These are phyloP conservation scores for Prasinococcaceae sp. DNA, from an alignment of 139 green algal species.

Conservation along the genomic window DNA sequence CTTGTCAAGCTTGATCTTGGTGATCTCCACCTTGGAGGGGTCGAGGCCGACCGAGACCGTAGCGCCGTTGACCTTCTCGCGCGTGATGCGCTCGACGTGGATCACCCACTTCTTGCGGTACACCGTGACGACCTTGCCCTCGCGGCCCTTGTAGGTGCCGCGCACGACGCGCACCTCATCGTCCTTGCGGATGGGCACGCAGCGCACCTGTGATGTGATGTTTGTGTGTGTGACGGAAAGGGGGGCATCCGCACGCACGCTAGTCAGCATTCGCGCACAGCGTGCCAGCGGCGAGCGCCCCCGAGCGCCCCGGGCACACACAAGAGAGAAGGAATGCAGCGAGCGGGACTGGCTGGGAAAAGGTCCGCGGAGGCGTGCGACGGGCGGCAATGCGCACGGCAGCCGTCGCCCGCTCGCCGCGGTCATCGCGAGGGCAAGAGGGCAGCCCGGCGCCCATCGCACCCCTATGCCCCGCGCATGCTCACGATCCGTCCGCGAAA, in stretches of 20 bases:
- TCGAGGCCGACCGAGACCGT: constrained; percentile 92
- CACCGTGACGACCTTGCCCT: constrained; percentile 92
- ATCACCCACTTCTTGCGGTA: constrained; percentile 99
- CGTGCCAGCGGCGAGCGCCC: no score
- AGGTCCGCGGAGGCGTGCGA: no score
- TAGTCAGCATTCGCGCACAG: no score
- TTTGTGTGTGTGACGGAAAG: neutral
- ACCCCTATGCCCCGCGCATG: no score
- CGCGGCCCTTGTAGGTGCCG: constrained; percentile 89
- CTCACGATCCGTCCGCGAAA: no score
- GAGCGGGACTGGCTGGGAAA: no score
- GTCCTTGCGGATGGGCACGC: constrained; percentile 93
- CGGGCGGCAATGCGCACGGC: no score
- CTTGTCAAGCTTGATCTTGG: constrained; percentile 99
- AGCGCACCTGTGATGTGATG: constrained; percentile 74
- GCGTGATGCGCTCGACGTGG: constrained; percentile 93
- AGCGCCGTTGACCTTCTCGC: constrained; percentile 96
- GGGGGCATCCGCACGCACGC: neutral
- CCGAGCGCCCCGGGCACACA: no score
- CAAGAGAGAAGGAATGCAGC: no score
- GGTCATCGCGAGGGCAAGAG: no score
- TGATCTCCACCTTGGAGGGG: constrained; percentile 94
- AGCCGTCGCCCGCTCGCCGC: no score
- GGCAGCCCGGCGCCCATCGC: no score
- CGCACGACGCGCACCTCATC: constrained; percentile 93